These are phyloP conservation scores for Paraphaeosphaeria minitans DNA, from an alignment of 2,329 filamentous ascomycete genomes.

Conservation along the genomic window DNA sequence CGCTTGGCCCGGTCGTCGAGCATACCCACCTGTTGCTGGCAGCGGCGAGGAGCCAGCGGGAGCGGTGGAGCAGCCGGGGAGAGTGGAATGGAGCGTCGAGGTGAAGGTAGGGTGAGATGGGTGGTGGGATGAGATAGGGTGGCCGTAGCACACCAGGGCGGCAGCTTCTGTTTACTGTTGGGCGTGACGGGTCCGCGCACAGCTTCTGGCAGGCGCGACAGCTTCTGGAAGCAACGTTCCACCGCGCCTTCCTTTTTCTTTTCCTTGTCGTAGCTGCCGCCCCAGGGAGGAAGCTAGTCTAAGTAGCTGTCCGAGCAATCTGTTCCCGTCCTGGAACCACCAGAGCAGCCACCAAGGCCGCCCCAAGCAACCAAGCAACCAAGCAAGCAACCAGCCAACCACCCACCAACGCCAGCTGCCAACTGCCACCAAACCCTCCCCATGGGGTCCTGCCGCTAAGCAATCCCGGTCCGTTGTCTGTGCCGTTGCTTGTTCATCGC, in stretches of 20 bases:
- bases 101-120: too few species aligned
- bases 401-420: constrained; percentile 36
- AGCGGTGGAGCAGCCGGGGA: not conserved
- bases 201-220: constrained; percentile 9
- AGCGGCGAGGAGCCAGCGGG: too few species aligned
- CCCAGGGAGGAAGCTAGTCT: constrained; percentile 15
- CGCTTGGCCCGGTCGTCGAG: constrained; percentile 38
- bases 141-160: too few species aligned
- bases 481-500: not conserved
- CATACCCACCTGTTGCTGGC: constrained; percentile 7
- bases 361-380: constrained; percentile 33
- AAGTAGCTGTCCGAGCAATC: too few species aligned
- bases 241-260: constrained; percentile 21
- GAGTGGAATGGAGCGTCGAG: not conserved
- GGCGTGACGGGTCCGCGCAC: not conserved
- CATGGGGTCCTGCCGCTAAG: constrained; percentile 37
- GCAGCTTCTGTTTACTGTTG: too few species aligned
- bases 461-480: constrained; percentile 22
- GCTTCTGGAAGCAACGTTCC: constrained; percentile 25
- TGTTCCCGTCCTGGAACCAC: constrained; percentile 17
- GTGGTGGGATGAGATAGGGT: too few species aligned
- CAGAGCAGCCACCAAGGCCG: constrained; percentile 32
- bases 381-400: constrained; percentile 25
- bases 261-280: constrained; percentile 14
- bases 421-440: constrained; percentile 37